Conservation (phyloP, 2,329 filamentous ascomycete species). For the Alternaria hordeiaustralica region DNA sequence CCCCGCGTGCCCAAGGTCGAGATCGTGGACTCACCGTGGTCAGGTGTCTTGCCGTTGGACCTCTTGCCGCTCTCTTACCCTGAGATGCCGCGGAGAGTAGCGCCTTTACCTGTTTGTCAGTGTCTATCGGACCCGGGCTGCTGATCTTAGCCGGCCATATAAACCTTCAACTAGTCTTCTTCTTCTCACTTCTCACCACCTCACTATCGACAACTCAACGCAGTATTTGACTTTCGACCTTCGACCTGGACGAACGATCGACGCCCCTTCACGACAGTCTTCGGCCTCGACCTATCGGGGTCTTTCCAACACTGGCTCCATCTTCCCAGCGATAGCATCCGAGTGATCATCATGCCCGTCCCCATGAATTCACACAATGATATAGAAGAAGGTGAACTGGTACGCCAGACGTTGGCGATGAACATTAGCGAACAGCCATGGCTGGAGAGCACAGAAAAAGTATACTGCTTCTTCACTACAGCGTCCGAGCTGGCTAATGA, state of each 20-base stretch:
- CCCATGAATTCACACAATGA: not conserved
- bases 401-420: not conserved
- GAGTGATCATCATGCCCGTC: not conserved
- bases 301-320: not conserved
- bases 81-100: not conserved
- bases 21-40: not conserved
- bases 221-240: not conserved
- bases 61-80: not conserved
- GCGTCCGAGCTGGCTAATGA: conserved; percentile 54
- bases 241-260: not conserved
- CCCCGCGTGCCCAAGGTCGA: not conserved
- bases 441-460: conserved; percentile 11
- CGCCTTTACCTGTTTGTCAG: not conserved
- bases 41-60: not conserved
- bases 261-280: not conserved
- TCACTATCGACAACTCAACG: no score
- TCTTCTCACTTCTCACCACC: not conserved
- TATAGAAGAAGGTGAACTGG: not conserved
- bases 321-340: not conserved
- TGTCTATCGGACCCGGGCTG: not conserved
- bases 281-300: not conserved
- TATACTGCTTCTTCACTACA: not conserved
- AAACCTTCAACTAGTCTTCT: not conserved
- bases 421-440: not conserved
- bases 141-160: not conserved